Conservation (phyloP, 2,329 filamentous ascomycete species). For the Neofusicoccum ribis region DNA sequence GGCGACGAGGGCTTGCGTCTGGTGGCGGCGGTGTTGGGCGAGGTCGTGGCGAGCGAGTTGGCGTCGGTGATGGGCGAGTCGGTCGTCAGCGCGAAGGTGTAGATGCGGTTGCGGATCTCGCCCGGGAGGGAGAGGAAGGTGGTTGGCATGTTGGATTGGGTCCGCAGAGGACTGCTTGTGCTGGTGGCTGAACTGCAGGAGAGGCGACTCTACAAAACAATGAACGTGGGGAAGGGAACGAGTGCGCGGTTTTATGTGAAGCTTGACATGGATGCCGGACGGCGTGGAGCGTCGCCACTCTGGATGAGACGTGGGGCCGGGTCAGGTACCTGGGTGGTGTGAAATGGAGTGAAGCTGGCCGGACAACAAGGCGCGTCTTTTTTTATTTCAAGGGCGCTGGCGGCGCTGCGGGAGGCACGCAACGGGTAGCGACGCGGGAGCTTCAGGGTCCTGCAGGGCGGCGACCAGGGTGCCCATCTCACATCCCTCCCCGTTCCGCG, state of each 20-base stretch:
- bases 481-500: slow-evolving; percentile 10
- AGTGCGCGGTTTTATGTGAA: neutral
- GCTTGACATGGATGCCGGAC: neutral
- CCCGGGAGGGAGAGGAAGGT: slow-evolving; percentile 32
- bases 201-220: neutral
- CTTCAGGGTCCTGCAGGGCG: slow-evolving; percentile 14
- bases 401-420: neutral
- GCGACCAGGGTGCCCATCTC: neutral
- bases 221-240: neutral
- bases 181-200: neutral
- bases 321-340: neutral
- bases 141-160: neutral
- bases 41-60: slow-evolving; percentile 22
- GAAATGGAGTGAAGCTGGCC: slow-evolving; percentile 5
- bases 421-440: neutral
- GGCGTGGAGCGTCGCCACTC: neutral
- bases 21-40: neutral
- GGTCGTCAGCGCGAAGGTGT: slow-evolving; percentile 29
- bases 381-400: neutral
- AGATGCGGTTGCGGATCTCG: slow-evolving; percentile 39
- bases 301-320: neutral
- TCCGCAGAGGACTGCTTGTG: neutral
- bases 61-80: slow-evolving; percentile 30
- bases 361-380: slow-evolving; percentile 2
- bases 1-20: neutral